Conservation (phyloP, 768 basidiomycete genomes). For the Boletus coccyginus region DNA sequence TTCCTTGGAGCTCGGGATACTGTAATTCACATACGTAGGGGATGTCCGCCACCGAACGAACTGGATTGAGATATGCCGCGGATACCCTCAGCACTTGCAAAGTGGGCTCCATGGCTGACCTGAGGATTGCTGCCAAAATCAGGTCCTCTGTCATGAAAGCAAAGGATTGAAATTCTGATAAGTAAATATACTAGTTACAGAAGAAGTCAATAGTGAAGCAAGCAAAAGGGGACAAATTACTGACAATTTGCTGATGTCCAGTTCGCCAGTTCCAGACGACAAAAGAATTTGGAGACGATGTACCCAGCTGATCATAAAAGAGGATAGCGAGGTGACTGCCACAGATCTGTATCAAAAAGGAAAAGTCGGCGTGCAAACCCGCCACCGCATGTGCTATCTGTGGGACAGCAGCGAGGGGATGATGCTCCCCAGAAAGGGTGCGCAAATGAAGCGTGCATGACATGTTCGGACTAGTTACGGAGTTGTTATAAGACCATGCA, state of each 20-base stretch:
- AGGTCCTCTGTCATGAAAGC: conserved; percentile 34
- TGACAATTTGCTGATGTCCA: conserved; percentile 29
- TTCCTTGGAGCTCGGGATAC: conserved; percentile 22
- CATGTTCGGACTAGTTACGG: conserved; percentile 14
- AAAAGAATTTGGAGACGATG: conserved; percentile 12
- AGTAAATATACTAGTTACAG: conserved; percentile 17
- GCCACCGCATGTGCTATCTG: conserved; percentile 13
- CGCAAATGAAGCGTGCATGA: conserved; percentile 29
- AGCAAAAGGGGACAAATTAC: conserved; percentile 1
- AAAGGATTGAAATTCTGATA: conserved; percentile 29
- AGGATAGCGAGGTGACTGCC: conserved; percentile 31
- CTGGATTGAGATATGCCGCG: not conserved
- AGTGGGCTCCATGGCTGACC: not conserved
- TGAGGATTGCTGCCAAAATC: conserved; percentile 20
- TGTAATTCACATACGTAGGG: conserved; percentile 25
- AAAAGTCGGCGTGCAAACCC: conserved; percentile 1
- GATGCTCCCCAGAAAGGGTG: conserved; percentile 28
- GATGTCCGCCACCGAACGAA: conserved; percentile 11
- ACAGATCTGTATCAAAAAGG: conserved; percentile 33
- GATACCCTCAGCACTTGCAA: conserved; percentile 22
- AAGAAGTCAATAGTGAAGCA: conserved; percentile 1
- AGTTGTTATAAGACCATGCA: not conserved
- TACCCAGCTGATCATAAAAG: conserved; percentile 13
- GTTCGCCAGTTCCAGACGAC: conserved; percentile 37
- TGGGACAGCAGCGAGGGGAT: conserved; percentile 19